Base-by-base conservation (phyloP, 78 protist species). In the Pelomyxa schiedti region DNA sequence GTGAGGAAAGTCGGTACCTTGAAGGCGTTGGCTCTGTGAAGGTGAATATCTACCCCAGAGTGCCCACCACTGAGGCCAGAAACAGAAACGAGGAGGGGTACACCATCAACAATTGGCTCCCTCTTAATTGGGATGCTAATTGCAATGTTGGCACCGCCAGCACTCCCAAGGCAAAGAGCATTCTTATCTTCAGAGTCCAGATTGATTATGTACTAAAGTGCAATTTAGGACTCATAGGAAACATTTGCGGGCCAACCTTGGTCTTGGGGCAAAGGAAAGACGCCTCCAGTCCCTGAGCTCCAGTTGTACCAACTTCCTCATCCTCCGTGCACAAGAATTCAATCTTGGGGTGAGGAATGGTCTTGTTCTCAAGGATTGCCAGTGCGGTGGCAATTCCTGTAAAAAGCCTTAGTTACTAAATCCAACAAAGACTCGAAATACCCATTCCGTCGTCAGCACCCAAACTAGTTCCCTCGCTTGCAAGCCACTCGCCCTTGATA, bases 381-480 rank as follows among this genome's bases (percentile, higher is more conserved):
- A 80, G 74, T 6, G 65, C 67, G 8, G 75, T 76, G 6, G 83
- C 82, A 0, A 80, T 52, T 22, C 86, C 85, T 26, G 38, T 41
- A 5, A 37, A 7, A 70, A 41, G 7, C 29, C 37, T 36, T 2
- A 1, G 16, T 26, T 2, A 22, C 29, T 3, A n/a, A n/a, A n/a
- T n/a, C n/a, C n/a, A 80, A 2, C 80, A 76, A n/a, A 67, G 74
- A 6, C 81, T 79, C 3, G 86, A 82, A 2, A 80, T 67, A 28
- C 90, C 90, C 3, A 77, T 47, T 22, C 90, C 90, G 67, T 86
- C 78, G 41, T 86, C 90, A 2, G 87, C 90, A 3, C 90, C 90
- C 8, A 86, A 80, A 9, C 86, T 86, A 16, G 90, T 86, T 16
- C 86, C 80, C 7, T 32, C 30, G 29, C 82, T 84, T 47, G 24